These are phyloP conservation scores for Turritis glabra DNA, from an alignment of 345 rosid species.

Conservation along the genomic window DNA sequence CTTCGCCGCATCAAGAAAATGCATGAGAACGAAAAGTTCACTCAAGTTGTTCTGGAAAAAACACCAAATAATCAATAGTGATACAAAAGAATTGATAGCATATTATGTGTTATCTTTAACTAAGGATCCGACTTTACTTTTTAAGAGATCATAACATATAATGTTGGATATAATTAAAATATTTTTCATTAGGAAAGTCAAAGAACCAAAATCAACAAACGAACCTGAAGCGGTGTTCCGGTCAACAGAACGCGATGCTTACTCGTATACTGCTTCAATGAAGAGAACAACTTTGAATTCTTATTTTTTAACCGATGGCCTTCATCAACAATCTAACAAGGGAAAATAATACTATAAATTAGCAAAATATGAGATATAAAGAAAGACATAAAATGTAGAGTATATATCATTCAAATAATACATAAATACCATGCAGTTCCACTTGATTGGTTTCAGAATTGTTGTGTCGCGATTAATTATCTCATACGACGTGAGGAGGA, in stretches of 20 bases:
- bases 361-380: conserved; percentile 19
- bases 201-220: conserved; percentile 25
- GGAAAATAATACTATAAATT: conserved; percentile 26
- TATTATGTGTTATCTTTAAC: too few relatives aligned
- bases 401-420: background rate
- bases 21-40: conserved; percentile 97
- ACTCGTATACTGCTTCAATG: conserved; percentile 69
- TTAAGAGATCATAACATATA: background rate
- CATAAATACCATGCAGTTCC: conserved; percentile 85
- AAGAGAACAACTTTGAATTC: conserved; percentile 76
- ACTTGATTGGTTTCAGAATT: conserved; percentile 67
- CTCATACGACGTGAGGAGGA: conserved; percentile 91
- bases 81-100: background rate
- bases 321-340: conserved; percentile 87
- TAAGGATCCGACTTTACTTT: background rate
- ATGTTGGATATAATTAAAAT: background rate
- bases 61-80: conserved; percentile 24
- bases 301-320: conserved; percentile 92
- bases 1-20: conserved; percentile 96
- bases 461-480: conserved; percentile 68
- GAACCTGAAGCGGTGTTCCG: conserved; percentile 96
- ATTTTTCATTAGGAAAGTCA: background rate
- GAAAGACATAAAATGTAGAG: conserved; percentile 1
- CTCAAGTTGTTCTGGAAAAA: conserved; percentile 88
- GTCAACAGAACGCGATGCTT: conserved; percentile 85